Base-by-base conservation (phyloP, 306 rosid genomes). In the Rosa persica region DNA sequence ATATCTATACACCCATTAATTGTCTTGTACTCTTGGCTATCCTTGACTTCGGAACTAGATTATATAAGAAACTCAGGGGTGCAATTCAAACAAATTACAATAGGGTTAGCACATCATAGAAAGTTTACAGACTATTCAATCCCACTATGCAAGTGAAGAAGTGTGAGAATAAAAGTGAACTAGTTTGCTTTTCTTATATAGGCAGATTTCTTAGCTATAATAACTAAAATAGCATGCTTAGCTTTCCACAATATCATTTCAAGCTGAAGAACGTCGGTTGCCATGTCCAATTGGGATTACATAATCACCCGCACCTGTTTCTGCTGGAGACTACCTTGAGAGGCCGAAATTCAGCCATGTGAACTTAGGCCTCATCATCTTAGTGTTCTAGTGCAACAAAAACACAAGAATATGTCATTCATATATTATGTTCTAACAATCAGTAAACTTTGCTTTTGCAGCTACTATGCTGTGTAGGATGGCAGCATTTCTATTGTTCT, bases 311-410 rank as follows among this genome's bases (percentile, higher is more conserved):
- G 81, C 83, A 46, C 25, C 76, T n/a, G 65, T 77, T 58, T 40
- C 27, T 74, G 40, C 70, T 44, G n/a, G 52, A 13, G 42, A 73
- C 77, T 88, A 88, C 92, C 91, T 87, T 57, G 95, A 87, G 61
- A 90, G 92, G 43, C 95, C 95, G 76, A 90, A 90, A 84, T 8
- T 90, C 92, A 42, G 92, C 89, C 74, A 88, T 80, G 83, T 88
- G 89, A 62, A 90, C 17, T 51, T 51, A 73, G 73, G 82, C 83
- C 7, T 75, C 86, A 82, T 85, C 87, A 34, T 17, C 77, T 38
- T 66, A 84, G 83, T 90, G 81, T 85, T 88, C 92, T 90, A 84
- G 39, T 74, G 70, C 76, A 83, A 67, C 47, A 82, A 72, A 72
- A 47, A 47, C 1, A 47, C 2, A 47, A 2, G 51, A 27, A 27